Conservation (phyloP, 768 basidiomycete genomes). For the Amanita pseudoporphyria region DNA sequence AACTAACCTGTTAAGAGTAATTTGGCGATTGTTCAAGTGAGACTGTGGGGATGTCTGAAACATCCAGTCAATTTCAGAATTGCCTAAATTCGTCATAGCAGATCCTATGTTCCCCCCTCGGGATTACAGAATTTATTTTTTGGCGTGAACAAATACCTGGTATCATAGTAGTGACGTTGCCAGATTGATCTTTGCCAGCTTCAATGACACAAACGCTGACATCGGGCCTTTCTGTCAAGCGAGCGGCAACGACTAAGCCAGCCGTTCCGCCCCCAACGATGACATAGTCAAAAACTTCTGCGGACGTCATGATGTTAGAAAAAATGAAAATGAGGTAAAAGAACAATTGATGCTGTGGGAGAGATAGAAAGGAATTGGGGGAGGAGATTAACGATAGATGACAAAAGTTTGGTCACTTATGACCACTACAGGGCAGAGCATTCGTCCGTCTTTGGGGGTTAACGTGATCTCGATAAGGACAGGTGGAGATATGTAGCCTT, state of each 20-base stretch:
- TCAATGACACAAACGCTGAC: conserved; percentile 28
- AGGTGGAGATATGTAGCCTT: no score
- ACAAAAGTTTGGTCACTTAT: not conserved
- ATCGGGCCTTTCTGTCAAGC: conserved; percentile 27
- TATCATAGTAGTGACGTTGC: conserved; percentile 1
- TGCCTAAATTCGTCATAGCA: conserved; percentile 5
- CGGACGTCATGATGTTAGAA: not conserved
- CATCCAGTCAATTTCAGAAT: conserved; percentile 3
- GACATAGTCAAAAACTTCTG: conserved; percentile 15
- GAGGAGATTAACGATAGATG: not conserved
- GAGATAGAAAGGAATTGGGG: not conserved
- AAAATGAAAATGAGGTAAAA: not conserved
- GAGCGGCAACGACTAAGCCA: conserved; percentile 14
- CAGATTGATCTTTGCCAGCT: conserved; percentile 14
- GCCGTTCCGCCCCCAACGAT: conserved; percentile 19
- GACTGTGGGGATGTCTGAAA: conserved; percentile 2
- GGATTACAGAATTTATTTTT: not conserved
- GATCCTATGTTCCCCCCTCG: not conserved
- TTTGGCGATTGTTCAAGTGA: not conserved
- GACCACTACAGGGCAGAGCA: not conserved
- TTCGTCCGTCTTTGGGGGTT: not conserved
- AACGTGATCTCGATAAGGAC: not conserved
- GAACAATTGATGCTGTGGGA: not conserved
- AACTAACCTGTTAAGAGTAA: conserved; percentile 1
- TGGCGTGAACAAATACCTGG: not conserved